A percentile compares a stretch with the other conserved stretches of the same genome.
Conservation (phyloP, 2,329 filamentous ascomycete genomes). For the Aspergillus niger region DNA sequence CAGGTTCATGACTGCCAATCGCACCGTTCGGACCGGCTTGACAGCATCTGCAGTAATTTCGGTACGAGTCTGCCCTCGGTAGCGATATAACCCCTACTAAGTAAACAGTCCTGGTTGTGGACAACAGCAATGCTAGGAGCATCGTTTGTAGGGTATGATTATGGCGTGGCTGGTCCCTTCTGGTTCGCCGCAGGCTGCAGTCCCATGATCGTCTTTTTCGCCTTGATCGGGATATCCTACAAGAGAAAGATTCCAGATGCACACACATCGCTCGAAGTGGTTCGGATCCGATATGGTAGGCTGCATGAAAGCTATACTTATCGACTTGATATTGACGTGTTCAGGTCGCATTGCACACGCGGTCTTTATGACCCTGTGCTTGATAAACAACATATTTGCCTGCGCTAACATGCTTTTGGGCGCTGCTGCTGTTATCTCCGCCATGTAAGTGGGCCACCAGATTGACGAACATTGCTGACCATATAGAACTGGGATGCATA, state of each 20-base stretch:
- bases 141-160: constrained; percentile 55
- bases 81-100: neutral
- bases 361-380: constrained; percentile 55
- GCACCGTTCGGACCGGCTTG: constrained; percentile 53
- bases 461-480: neutral
- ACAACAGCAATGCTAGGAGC: constrained; percentile 56
- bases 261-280: constrained; percentile 57
- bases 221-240: constrained; percentile 54
- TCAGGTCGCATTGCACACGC: constrained; percentile 48
- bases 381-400: constrained; percentile 58
- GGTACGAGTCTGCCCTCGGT: constrained; percentile 21
- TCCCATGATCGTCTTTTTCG: constrained; percentile 60
- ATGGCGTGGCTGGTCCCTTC: constrained; percentile 58
- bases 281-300: constrained; percentile 53
- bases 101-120: constrained; percentile 53
- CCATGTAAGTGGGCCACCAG: constrained; percentile 28
- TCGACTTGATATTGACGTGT: neutral
- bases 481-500: constrained; percentile 52
- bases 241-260: constrained; percentile 57
- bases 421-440: constrained; percentile 46
- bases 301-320: neutral
- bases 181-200: constrained; percentile 61
- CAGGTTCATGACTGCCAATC: constrained; percentile 58
- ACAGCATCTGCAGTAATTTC: constrained; percentile 58
- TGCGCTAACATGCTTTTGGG: constrained; percentile 57